A percentile compares a stretch with the other conserved stretches of the same genome.
Conservation (phyloP, 2,329 filamentous ascomycete species). For the Magnaporthiopsis rhizophila region DNA sequence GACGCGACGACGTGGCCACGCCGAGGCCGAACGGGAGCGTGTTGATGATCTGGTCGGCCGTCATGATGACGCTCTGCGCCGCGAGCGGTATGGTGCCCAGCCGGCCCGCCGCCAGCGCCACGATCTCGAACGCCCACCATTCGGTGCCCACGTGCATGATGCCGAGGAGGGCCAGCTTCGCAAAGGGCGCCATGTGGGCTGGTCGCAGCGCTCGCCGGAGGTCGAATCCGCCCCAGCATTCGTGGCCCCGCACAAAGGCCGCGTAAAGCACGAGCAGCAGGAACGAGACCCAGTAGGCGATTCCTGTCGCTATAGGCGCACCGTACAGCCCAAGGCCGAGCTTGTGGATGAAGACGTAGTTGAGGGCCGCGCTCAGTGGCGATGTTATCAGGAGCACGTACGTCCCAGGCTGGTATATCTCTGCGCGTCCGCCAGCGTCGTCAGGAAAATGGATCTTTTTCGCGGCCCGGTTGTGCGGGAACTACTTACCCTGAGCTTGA, state of each 20-base stretch:
- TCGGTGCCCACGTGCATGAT: constrained; percentile 81
- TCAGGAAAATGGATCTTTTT: not conserved
- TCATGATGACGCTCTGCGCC: constrained; percentile 86
- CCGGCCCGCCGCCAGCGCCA: constrained; percentile 71
- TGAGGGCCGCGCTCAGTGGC: constrained; percentile 71
- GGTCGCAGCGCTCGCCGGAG: constrained; percentile 46
- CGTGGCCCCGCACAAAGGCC: constrained; percentile 58
- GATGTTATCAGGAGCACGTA: constrained; percentile 79
- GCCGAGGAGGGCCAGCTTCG: constrained; percentile 66
- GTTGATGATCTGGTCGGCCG: constrained; percentile 74
- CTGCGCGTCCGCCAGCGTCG: constrained; percentile 16
- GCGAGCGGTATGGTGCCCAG: constrained; percentile 74
- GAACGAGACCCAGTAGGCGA: constrained; percentile 83
- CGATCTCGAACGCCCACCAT: constrained; percentile 94
- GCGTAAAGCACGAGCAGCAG: constrained; percentile 66
- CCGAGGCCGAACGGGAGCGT: constrained; percentile 84
- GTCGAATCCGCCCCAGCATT: constrained; percentile 72
- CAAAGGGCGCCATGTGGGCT: constrained; percentile 60
- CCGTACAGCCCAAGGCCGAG: constrained; percentile 66
- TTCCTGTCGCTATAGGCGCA: constrained; percentile 72
- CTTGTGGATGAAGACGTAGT: constrained; percentile 71
- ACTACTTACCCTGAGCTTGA: constrained; percentile 72
- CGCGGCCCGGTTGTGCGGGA: no score
- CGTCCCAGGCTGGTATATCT: constrained; percentile 71
- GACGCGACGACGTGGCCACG: constrained; percentile 67